Evolutionary conservation across 441 rosid species (phyloP).

Genomic region (Pelargonium myrrhifolium): DNA sequence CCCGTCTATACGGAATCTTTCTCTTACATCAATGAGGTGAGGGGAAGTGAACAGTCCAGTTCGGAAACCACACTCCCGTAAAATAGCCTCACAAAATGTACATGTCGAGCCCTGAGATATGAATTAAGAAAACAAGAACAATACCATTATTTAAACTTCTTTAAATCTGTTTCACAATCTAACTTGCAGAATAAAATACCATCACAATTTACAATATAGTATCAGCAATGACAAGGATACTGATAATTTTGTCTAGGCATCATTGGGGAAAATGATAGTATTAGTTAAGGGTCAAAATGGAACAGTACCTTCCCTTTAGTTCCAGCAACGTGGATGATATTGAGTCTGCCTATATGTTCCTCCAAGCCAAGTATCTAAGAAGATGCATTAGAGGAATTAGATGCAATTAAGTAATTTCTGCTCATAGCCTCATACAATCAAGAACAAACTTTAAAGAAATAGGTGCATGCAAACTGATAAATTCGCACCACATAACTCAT

Average conservation of each 20-base stretch:
- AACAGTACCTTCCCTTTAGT: conserved; percentile 76
- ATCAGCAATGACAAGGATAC: not conserved
- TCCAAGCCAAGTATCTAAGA: conserved; percentile 44
- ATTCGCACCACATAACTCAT: not conserved
- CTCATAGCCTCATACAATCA: not conserved
- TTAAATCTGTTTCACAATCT: conserved; percentile 1
- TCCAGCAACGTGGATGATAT: conserved; percentile 84
- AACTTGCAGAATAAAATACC: not conserved
- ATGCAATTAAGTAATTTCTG: not conserved
- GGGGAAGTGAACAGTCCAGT: conserved; percentile 90
- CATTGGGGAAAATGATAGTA: too few relatives aligned
- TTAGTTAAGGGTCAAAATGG: conserved; percentile 3
- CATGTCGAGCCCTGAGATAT: conserved; percentile 79
- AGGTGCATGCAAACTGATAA: conserved; percentile 6
- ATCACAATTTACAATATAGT: not conserved
- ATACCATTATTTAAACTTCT: not conserved
- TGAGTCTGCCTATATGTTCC: conserved; percentile 32
- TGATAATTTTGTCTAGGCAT: too few relatives aligned
- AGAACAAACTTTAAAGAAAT: not conserved
- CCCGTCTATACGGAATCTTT: conserved; percentile 76
- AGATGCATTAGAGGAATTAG: not conserved
- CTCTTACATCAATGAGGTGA: conserved; percentile 87
- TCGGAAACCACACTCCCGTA: conserved; percentile 68
- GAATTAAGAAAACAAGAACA: conserved; percentile 7
- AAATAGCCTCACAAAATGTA: conserved; percentile 71